Conservation (phyloP, 495 filamentous ascomycete species). For the Bacidia rubella region DNA sequence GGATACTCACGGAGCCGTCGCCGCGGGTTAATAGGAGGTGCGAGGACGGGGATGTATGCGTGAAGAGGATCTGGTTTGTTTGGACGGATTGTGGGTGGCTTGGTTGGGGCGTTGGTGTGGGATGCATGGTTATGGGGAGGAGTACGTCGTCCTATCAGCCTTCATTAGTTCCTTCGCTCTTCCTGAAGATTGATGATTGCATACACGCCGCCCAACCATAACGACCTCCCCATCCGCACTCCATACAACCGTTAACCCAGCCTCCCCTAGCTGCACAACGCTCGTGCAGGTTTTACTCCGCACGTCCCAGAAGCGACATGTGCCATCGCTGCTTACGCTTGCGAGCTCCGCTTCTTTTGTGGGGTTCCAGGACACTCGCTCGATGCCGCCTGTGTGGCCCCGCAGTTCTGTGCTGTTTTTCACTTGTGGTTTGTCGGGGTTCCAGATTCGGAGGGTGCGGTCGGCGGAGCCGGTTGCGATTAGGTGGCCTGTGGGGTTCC, state of each 20-base stretch:
- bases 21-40: slow-evolving; percentile 66
- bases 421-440: slow-evolving; percentile 69
- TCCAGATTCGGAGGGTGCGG: slow-evolving; percentile 79
- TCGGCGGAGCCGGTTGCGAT: slow-evolving; percentile 78
- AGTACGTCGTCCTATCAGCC: slow-evolving; percentile 50
- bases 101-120: slow-evolving; percentile 31
- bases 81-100: slow-evolving; percentile 58
- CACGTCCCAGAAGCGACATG: slow-evolving; percentile 88
- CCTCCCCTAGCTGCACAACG: slow-evolving; percentile 66
- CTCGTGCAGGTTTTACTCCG: slow-evolving; percentile 66
- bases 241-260: slow-evolving; percentile 77
- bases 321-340: slow-evolving; percentile 72
- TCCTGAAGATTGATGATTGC: slow-evolving; percentile 1
- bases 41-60: slow-evolving; percentile 38
- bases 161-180: neutral
- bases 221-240: slow-evolving; percentile 71
- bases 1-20: slow-evolving; percentile 68
- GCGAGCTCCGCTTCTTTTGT: slow-evolving; percentile 77
- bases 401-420: slow-evolving; percentile 76
- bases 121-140: slow-evolving; percentile 41
- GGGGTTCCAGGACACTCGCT: slow-evolving; percentile 84
- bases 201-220: slow-evolving; percentile 74
- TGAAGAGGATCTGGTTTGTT: slow-evolving; percentile 76
- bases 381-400: slow-evolving; percentile 62
- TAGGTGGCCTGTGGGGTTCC: slow-evolving; percentile 76